Conservation (phyloP, 129 eudicot species). For the Centella asiatica region DNA sequence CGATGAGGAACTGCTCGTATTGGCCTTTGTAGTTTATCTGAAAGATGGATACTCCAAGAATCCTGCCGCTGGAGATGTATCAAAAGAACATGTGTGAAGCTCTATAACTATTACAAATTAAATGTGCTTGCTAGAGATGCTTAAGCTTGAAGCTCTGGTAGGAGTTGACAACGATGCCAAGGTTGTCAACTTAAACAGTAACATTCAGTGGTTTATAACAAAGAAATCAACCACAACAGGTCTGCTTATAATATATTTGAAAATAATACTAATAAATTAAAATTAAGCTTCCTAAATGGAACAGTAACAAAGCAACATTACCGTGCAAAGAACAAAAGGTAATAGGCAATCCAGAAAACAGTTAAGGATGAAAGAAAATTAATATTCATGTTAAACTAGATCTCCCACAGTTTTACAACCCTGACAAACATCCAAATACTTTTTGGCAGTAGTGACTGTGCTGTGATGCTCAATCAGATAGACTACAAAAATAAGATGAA, state of each 20-base stretch:
- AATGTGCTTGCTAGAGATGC: not conserved
- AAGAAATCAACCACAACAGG: no score
- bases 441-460: not conserved
- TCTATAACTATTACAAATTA: not conserved
- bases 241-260: no score
- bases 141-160: not conserved
- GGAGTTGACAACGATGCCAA: not conserved
- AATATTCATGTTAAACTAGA: not conserved
- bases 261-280: no score
- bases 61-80: conserved; percentile 48
- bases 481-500: not conserved
- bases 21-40: conserved; percentile 31
- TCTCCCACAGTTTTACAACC: not conserved
- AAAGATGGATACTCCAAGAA: conserved; percentile 44
- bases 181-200: not conserved
- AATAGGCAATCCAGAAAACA: not conserved
- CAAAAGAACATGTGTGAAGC: conserved; percentile 10
- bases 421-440: not conserved
- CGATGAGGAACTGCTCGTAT: conserved; percentile 27
- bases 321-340: not conserved
- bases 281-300: no score
- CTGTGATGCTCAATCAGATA: not conserved
- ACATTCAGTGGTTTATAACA: no score
- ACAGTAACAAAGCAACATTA: no score
- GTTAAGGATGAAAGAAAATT: not conserved